These are phyloP conservation scores for Silybum marianum DNA, from an alignment of 129 eudicot species.

Conservation along the genomic window DNA sequence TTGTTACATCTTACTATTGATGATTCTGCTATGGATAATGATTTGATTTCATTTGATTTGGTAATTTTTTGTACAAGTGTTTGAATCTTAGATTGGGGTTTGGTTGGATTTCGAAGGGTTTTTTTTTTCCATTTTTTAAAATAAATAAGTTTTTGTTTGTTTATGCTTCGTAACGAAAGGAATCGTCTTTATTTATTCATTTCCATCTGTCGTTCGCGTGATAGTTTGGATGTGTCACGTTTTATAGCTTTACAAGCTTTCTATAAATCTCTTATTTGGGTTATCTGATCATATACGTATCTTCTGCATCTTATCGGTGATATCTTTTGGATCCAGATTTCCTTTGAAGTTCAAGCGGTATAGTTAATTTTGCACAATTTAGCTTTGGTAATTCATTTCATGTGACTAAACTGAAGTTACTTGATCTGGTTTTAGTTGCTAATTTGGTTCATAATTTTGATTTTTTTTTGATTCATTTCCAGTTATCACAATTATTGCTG, in stretches of 20 bases:
- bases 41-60: background rate
- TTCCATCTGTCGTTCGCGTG: slow-evolving; percentile 40
- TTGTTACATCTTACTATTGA: background rate
- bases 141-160: background rate
- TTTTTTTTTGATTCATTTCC: background rate
- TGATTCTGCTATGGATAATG: background rate
- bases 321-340: slow-evolving; percentile 44
- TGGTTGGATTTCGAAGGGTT: slow-evolving; percentile 13
- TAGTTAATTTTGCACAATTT: slow-evolving; percentile 6
- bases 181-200: slow-evolving; percentile 32
- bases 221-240: slow-evolving; percentile 38
- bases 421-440: slow-evolving; percentile 19
- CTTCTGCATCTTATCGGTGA: slow-evolving; percentile 24
- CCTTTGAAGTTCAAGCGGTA: slow-evolving; percentile 26
- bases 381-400: slow-evolving; percentile 11
- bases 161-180: background rate
- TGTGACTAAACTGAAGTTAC: background rate
- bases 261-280: slow-evolving; percentile 11
- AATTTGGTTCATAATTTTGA: background rate
- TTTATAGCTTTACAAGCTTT: slow-evolving; percentile 27
- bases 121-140: background rate
- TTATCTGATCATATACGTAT: slow-evolving; percentile 2
- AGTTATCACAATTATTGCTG: background rate
- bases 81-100: slow-evolving; percentile 40
- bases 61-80: background rate